Conservation (phyloP, 495 filamentous ascomycete species). For the Astrothelium subdiscretum region DNA sequence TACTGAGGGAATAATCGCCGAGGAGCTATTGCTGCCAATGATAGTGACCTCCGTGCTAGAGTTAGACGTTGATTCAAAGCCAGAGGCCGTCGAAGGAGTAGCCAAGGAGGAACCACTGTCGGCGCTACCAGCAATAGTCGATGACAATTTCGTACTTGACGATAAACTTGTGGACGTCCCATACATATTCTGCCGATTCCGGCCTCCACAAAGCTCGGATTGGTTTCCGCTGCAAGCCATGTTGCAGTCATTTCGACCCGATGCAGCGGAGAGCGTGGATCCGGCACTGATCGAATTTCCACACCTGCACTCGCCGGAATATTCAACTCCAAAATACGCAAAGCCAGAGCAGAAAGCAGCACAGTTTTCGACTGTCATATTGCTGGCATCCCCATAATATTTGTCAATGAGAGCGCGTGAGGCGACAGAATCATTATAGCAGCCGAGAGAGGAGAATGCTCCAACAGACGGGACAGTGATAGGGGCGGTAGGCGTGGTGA, state of each 20-base stretch:
- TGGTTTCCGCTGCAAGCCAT: constrained; percentile 17
- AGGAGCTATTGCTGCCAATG: too few relatives aligned
- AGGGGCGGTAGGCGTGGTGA: neutral
- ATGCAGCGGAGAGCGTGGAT: neutral
- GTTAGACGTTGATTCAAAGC: neutral
- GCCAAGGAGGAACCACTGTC: too few relatives aligned
- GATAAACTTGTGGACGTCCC: constrained; percentile 1
- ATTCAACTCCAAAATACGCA: constrained; percentile 17
- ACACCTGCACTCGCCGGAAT: constrained; percentile 15
- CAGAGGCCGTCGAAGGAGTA: too few relatives aligned
- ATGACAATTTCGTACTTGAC: neutral
- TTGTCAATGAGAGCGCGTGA: neutral
- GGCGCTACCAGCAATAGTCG: neutral
- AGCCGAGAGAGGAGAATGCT: constrained; percentile 2
- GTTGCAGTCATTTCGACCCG: constrained; percentile 5
- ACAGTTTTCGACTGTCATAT: constrained; percentile 18
- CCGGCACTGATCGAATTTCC: constrained; percentile 4
- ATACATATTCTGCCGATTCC: constrained; percentile 12
- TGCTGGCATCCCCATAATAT: neutral
- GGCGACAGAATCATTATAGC: constrained; percentile 7
- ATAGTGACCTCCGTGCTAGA: neutral
- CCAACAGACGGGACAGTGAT: neutral
- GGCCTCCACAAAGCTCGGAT: constrained; percentile 15
- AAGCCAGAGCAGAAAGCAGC: constrained; percentile 11
- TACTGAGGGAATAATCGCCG: too few relatives aligned